Conservation (phyloP, 2,329 filamentous ascomycete species). For the Colletotrichum tofieldiae region DNA sequence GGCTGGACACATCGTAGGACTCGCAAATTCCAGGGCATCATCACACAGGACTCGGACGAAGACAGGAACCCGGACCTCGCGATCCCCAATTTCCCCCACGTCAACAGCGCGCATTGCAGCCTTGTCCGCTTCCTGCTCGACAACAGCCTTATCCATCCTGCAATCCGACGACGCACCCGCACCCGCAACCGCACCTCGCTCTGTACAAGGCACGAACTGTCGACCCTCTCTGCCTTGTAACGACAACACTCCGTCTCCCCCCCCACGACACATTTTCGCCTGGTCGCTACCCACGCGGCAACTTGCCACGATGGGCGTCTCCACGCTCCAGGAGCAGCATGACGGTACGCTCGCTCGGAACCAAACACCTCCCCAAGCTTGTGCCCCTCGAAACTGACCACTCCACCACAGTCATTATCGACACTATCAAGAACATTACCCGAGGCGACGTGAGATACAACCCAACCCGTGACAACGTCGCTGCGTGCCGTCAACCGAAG, state of each 20-base stretch:
- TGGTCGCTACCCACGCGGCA: slow-evolving; percentile 36
- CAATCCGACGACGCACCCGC: slow-evolving; percentile 12
- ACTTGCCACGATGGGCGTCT: slow-evolving; percentile 80
- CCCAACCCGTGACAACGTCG: not conserved
- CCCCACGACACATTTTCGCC: not conserved
- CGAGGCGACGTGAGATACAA: slow-evolving; percentile 79
- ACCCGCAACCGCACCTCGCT: slow-evolving; percentile 13
- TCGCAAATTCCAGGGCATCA: not conserved
- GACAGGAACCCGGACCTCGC: slow-evolving; percentile 16
- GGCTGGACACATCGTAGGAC: slow-evolving; percentile 2
- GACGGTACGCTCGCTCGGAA: slow-evolving; percentile 68
- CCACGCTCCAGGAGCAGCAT: slow-evolving; percentile 72
- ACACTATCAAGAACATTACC: slow-evolving; percentile 83
- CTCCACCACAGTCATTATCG: slow-evolving; percentile 71
- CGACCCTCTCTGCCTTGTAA: slow-evolving; percentile 11
- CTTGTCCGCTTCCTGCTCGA: slow-evolving; percentile 12
- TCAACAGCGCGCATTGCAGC: slow-evolving; percentile 35
- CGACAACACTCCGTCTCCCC: not conserved
- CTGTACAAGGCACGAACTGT: slow-evolving; percentile 15
- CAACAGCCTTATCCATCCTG: not conserved
- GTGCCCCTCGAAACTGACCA: slow-evolving; percentile 51
- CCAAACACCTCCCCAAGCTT: not conserved
- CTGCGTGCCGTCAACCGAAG: not conserved
- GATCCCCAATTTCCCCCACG: not conserved
- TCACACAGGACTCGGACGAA: not conserved